phyloP scores from a whole-genome alignment of 2,329 filamentous ascomycete species.

The Paradendryphiella salina region DNA sequence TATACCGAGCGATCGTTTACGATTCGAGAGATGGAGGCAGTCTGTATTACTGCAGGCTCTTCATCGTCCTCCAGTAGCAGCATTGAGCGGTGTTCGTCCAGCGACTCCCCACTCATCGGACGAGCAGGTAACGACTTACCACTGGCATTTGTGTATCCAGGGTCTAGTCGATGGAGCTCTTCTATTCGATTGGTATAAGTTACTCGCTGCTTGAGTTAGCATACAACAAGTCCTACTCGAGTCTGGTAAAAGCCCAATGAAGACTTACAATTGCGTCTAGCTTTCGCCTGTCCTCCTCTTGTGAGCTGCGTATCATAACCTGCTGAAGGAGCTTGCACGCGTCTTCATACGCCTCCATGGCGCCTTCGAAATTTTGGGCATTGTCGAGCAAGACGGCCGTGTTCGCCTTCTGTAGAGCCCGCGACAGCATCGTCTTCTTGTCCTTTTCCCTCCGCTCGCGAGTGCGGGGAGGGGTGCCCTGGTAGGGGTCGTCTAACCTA shows the following conservation, averaged over 20 bases:
- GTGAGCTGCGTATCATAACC: conserved; percentile 81
- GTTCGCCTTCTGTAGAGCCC: conserved; percentile 91
- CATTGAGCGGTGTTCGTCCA: conserved; percentile 46
- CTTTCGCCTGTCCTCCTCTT: conserved; percentile 85
- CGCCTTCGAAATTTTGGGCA: conserved; percentile 90
- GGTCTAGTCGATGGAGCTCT: conserved; percentile 75
- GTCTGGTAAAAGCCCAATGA: background rate
- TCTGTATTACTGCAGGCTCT: conserved; percentile 54
- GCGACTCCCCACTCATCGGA: conserved; percentile 64
- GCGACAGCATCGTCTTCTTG: conserved; percentile 95
- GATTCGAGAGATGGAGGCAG: conserved; percentile 58
- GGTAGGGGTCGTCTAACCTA: conserved; percentile 39
- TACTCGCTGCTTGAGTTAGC: conserved; percentile 62
- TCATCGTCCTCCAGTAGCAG: conserved; percentile 41
- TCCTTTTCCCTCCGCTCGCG: conserved; percentile 54
- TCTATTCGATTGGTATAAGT: conserved; percentile 90
- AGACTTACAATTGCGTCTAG: conserved; percentile 85
- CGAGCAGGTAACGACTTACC: conserved; percentile 78
- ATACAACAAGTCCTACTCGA: background rate
- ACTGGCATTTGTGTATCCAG: conserved; percentile 53
- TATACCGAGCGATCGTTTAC: conserved; percentile 49
- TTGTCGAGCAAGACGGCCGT: conserved; percentile 95
- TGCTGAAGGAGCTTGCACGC: conserved; percentile 86
- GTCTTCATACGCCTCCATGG: conserved; percentile 86
- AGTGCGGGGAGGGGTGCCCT: conserved; percentile 43